Evolutionary conservation across 2,329 filamentous ascomycete species (phyloP).

Genomic region (Neoarthrinium moseri): DNA sequence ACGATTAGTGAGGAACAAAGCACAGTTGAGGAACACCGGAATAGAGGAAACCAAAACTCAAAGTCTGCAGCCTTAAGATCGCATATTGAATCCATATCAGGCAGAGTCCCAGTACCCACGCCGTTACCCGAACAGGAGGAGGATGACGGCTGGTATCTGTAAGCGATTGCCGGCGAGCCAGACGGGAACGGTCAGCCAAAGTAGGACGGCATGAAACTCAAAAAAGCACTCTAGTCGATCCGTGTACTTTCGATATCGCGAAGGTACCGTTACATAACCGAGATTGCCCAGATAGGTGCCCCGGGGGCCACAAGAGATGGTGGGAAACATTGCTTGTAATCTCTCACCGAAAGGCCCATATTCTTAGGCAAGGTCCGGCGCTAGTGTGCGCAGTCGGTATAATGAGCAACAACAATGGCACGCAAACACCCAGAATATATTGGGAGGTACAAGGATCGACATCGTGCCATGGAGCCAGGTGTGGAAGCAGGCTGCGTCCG

Average conservation of each 20-base stretch:
- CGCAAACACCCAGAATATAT: not conserved
- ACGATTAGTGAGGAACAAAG: too few relatives aligned
- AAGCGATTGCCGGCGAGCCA: not conserved
- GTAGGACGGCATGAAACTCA: too few relatives aligned
- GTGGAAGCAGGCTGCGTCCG: not conserved
- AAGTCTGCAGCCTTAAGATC: not conserved
- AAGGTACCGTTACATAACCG: not conserved
- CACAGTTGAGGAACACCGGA: too few relatives aligned
- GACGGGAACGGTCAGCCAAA: not conserved
- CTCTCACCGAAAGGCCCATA: not conserved
- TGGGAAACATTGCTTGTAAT: not conserved
- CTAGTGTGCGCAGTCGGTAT: not conserved
- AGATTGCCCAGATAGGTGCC: not conserved
- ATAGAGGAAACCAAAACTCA: not conserved
- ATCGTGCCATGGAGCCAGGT: not conserved
- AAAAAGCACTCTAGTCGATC: not conserved
- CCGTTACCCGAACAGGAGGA: not conserved
- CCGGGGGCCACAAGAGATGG: not conserved
- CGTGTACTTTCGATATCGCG: not conserved
- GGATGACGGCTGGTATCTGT: not conserved
- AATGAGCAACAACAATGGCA: not conserved
- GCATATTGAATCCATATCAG: not conserved
- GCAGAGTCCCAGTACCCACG: not conserved
- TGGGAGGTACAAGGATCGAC: not conserved
- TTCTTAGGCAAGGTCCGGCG: not conserved